Percentiles rank a stretch among this genome's conserved stretches.
Conservation (phyloP, 768 basidiomycete species). For the Pleurotus eryngii region DNA sequence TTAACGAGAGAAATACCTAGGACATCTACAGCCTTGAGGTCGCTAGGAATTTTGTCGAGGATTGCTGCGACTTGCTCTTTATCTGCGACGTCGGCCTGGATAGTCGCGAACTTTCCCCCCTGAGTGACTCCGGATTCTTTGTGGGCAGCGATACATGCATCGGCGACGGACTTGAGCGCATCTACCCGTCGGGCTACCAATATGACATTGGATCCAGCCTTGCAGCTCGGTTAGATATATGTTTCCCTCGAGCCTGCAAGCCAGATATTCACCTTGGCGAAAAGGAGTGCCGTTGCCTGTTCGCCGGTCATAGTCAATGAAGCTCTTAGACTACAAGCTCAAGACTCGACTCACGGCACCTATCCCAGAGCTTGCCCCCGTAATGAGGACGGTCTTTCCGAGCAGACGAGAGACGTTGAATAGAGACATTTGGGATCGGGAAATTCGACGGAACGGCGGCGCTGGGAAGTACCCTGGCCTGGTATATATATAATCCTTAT, state of each 20-base stretch:
- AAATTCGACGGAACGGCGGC: background rate
- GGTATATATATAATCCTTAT: constrained; percentile 4
- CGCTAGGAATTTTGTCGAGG: constrained; percentile 66
- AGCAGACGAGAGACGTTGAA: constrained; percentile 80
- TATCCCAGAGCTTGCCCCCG: constrained; percentile 88
- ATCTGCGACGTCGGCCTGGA: constrained; percentile 82
- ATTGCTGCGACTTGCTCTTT: constrained; percentile 66
- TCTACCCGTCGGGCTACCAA: constrained; percentile 79
- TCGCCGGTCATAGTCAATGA: background rate
- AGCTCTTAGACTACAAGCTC: background rate
- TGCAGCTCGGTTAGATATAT: background rate
- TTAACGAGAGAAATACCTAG: constrained; percentile 50
- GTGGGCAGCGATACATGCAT: constrained; percentile 66
- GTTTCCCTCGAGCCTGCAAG: too few species aligned
- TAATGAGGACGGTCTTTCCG: constrained; percentile 84
- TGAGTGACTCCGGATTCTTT: constrained; percentile 66
- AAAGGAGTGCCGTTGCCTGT: constrained; percentile 84
- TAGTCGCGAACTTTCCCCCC: constrained; percentile 73
- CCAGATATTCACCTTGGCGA: constrained; percentile 65
- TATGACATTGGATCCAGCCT: constrained; percentile 88
- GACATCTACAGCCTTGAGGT: constrained; percentile 75
- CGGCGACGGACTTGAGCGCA: constrained; percentile 64
- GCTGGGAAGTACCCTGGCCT: background rate
- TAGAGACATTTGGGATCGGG: constrained; percentile 52
- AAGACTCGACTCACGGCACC: constrained; percentile 62